Conservation (phyloP, 441 rosid species). For the Arabidopsis lyrata region DNA sequence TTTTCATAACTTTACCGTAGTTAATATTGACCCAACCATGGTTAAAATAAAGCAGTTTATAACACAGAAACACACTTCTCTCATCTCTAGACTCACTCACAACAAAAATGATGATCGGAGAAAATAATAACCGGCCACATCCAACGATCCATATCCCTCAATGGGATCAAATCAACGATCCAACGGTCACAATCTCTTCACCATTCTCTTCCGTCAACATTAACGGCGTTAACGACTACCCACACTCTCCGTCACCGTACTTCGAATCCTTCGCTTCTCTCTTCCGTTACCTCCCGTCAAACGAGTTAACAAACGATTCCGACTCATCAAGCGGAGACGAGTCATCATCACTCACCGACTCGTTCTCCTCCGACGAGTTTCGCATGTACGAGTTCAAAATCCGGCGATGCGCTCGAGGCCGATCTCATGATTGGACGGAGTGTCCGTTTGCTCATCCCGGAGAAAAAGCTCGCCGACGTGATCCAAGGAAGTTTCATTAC, state of each 20-base stretch:
- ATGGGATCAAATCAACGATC: constrained; percentile 51
- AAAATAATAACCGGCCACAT: constrained; percentile 34
- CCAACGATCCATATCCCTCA: constrained; percentile 56
- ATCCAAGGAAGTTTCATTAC: constrained; percentile 58
- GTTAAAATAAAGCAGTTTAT: constrained; percentile 57
- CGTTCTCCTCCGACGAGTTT: constrained; percentile 50
- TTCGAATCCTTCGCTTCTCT: constrained; percentile 51
- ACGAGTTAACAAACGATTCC: constrained; percentile 44
- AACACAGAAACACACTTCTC: constrained; percentile 26
- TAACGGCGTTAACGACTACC: constrained; percentile 43
- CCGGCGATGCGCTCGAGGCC: constrained; percentile 58
- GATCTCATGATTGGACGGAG: constrained; percentile 78
- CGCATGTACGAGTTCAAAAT: constrained; percentile 72
- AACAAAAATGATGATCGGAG: constrained; percentile 56
- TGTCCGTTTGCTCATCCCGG: constrained; percentile 75
- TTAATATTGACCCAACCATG: constrained; percentile 46
- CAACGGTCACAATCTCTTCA: constrained; percentile 32
- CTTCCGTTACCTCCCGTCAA: constrained; percentile 53
- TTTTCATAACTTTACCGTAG: constrained; percentile 46
- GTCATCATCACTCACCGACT: constrained; percentile 4
- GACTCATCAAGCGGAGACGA: constrained; percentile 47
- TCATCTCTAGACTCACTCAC: not conserved
- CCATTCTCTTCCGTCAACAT: constrained; percentile 40
- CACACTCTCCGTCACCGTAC: constrained; percentile 38
- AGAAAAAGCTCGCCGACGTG: constrained; percentile 68